phyloP scores from a whole-genome alignment of 768 basidiomycete genomes.

The Brasilioporus rufonigricans region DNA sequence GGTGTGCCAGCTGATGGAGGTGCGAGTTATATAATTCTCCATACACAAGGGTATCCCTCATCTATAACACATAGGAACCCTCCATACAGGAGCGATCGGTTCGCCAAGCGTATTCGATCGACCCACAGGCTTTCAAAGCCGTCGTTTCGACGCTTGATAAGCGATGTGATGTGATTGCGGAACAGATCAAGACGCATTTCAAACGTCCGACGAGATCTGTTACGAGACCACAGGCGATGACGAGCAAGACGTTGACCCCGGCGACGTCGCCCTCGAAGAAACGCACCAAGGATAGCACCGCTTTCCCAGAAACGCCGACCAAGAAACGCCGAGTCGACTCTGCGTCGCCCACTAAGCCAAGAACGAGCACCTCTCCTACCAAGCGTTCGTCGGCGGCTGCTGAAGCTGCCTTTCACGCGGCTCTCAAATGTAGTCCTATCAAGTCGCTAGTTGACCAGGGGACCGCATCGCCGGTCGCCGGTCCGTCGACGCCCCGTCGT shows the following conservation, averaged over 20 bases:
- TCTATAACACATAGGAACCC: conserved; percentile 19
- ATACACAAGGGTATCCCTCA: too few relatives aligned
- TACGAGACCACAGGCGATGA: conserved; percentile 11
- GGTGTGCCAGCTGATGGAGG: conserved; percentile 41
- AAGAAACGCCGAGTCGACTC: conserved; percentile 38
- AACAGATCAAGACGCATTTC: conserved; percentile 31
- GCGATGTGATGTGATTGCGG: conserved; percentile 26
- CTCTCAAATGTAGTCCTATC: conserved; percentile 9
- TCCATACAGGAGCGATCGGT: conserved; percentile 21
- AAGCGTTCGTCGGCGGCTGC: conserved; percentile 1
- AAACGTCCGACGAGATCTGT: conserved; percentile 23
- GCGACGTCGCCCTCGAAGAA: conserved; percentile 31
- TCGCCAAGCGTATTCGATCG: conserved; percentile 16
- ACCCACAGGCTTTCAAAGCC: conserved; percentile 17
- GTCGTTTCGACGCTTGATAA: conserved; percentile 21
- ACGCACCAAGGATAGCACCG: conserved; percentile 29
- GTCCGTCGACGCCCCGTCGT: conserved; percentile 27
- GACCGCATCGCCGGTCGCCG: not conserved
- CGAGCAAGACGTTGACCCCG: not conserved
- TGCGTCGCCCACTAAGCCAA: conserved; percentile 11
- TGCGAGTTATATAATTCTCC: too few relatives aligned
- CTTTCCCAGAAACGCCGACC: conserved; percentile 41
- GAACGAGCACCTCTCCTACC: conserved; percentile 10
- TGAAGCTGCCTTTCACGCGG: conserved; percentile 19
- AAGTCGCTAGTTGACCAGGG: conserved; percentile 1